Base-by-base conservation (phyloP, 2,329 filamentous ascomycete genomes). In the Alternaria postmessia region DNA sequence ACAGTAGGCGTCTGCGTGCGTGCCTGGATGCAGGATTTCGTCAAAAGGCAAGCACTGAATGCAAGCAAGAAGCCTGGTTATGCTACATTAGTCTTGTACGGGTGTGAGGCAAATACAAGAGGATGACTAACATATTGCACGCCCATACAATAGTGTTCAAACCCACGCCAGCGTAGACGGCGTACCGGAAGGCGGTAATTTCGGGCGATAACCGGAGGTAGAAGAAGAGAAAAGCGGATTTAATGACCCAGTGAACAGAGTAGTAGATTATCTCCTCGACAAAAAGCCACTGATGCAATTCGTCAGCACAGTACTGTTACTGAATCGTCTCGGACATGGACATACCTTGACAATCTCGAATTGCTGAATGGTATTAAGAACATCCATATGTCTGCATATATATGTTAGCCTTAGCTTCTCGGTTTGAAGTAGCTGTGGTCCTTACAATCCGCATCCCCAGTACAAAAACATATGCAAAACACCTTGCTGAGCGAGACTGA, bases 191-290 rank as follows among this genome's bases (percentile, higher is more conserved):
- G 18, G 32, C 32, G 8, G 41, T 56, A 16, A 46, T 62, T 2
- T 67, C 63, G 0, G 63, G 64, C 3, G 74, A 71, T 7, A 76
- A 59, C 1, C 74, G 70, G 12, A 78, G 66, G 49, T 77, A 79
- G 62, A 79, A 79, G 47, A 75, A 64, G 0, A 79, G 67, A 53
- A 78, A 79, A 26, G 71, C 68, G 49, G 65, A 69, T 61, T 78
- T 78, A 55, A 78, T 72, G 14, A 65, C 53, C 51, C 66, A 78
- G 41, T 79, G 75, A 18, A 74, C 67, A 22, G 63, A 65, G 39
- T 73, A 66, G 52, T 77, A 77, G 46, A 64, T 72, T 11, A 78
- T 58, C 30, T 78, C 75, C 44, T 77, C 73, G 16, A 70, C 62
- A 20, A 78, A 76, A 7, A 77, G 65, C 36, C 62, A 68, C 51